Evolutionary conservation across 257 asterid genomes (phyloP).

Genomic region (Penstemon newberryi): DNA sequence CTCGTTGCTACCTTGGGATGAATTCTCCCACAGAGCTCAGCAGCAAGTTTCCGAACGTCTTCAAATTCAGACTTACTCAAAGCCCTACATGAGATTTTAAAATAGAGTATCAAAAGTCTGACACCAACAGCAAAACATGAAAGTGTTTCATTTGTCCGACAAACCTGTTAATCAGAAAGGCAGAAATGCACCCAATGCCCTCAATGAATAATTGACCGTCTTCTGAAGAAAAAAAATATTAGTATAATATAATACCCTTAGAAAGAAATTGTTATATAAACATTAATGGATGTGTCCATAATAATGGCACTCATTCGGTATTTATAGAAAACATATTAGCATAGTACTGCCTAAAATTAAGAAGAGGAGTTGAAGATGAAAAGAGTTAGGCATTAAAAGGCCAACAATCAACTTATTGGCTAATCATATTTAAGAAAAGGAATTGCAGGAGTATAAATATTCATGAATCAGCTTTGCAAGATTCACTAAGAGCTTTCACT

Average conservation of each 20-base stretch:
- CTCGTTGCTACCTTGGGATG: constrained; percentile 64
- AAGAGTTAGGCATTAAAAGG: neutral
- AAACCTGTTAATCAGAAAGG: constrained; percentile 71
- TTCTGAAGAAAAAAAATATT: constrained; percentile 42
- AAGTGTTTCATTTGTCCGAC: constrained; percentile 19
- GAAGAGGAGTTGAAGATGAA: neutral
- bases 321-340: no score
- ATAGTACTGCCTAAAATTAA: neutral
- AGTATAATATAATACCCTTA: constrained; percentile 14
- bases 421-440: neutral
- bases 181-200: constrained; percentile 57
- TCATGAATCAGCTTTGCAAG: neutral
- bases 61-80: constrained; percentile 68
- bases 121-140: constrained; percentile 15
- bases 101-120: constrained; percentile 21
- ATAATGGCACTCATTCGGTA: no score
- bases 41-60: constrained; percentile 93
- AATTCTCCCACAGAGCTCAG: constrained; percentile 91
- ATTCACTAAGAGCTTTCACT: neutral
- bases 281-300: neutral
- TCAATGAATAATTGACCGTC: constrained; percentile 33
- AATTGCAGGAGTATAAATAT: neutral
- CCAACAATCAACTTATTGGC: neutral
- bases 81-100: constrained; percentile 50
- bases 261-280: constrained; percentile 1